phyloP scores from a whole-genome alignment of 192 early-diverging fungal species.

The Coemansia erecta region DNA sequence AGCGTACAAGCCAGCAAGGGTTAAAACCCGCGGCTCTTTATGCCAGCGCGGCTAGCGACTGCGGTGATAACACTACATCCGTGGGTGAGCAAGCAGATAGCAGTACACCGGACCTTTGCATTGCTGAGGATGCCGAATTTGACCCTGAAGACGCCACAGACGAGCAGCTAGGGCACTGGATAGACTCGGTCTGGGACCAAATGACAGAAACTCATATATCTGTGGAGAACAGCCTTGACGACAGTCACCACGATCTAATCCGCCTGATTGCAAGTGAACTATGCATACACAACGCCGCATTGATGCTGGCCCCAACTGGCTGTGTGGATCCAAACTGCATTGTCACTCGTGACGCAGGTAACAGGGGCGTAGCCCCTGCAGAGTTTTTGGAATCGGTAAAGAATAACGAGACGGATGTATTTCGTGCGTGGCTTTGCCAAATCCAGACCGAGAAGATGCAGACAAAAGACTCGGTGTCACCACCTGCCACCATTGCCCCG shows the following conservation, averaged over 20 bases:
- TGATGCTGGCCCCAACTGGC: not conserved
- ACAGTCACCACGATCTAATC: conserved; percentile 26
- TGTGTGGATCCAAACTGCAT: not conserved
- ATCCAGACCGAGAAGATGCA: conserved; percentile 5
- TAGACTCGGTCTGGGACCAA: conserved; percentile 29
- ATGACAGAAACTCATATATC: conserved; percentile 11
- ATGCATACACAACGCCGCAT: conserved; percentile 13
- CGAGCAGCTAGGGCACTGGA: conserved; percentile 32
- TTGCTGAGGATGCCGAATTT: conserved; percentile 16
- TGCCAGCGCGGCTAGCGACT: too few relatives aligned
- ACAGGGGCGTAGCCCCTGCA: conserved; percentile 12
- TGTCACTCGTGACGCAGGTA: not conserved
- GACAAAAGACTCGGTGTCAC: not conserved
- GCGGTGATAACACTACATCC: not conserved
- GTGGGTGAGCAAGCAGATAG: not conserved
- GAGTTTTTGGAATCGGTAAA: conserved; percentile 18
- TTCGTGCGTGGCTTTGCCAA: conserved; percentile 17
- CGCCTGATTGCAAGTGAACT: conserved; percentile 30
- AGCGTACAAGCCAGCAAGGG: not conserved
- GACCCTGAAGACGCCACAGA: conserved; percentile 30
- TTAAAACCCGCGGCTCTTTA: not conserved
- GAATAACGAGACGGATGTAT: conserved; percentile 27
- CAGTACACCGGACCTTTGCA: too few relatives aligned
- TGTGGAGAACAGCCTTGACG: conserved; percentile 9
- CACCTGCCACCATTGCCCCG: conserved; percentile 30